These are phyloP conservation scores for Yamadazyma trypodendri DNA, from an alignment of 1,139 yeast genomes.

Conservation along the genomic window DNA sequence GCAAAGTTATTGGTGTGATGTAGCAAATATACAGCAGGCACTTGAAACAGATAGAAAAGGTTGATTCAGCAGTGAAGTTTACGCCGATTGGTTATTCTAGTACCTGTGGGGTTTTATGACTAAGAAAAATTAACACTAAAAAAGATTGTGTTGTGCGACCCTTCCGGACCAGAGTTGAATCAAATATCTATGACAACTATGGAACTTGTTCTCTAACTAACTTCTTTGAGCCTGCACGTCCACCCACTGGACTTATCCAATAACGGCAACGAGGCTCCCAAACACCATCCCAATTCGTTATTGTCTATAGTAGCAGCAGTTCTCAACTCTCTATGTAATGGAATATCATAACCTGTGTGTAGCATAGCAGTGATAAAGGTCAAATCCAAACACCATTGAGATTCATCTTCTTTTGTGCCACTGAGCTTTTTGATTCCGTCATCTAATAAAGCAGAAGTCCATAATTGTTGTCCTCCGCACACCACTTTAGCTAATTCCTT, in stretches of 20 bases:
- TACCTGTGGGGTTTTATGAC: too few species aligned
- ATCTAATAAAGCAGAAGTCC: constrained; percentile 62
- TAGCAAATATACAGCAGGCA: too few species aligned
- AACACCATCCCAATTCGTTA: constrained; percentile 96
- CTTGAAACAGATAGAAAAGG: too few species aligned
- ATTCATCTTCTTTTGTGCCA: constrained; percentile 47
- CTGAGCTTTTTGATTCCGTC: constrained; percentile 66
- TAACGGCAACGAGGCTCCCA: constrained; percentile 94
- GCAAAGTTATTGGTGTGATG: too few species aligned
- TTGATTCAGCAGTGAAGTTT: too few species aligned
- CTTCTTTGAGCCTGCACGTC: constrained; percentile 55
- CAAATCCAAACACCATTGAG: constrained; percentile 92
- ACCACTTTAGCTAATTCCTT: constrained; percentile 78
- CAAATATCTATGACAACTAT: too few species aligned
- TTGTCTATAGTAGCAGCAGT: constrained; percentile 87
- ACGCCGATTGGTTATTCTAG: too few species aligned
- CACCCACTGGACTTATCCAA: constrained; percentile 67
- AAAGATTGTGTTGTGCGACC: not conserved
- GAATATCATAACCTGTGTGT: constrained; percentile 95
- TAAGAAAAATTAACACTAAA: too few species aligned
- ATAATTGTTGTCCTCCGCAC: constrained; percentile 75
- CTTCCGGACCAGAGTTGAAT: too few species aligned
- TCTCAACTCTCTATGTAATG: constrained; percentile 80
- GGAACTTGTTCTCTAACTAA: too few species aligned
- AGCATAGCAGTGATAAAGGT: constrained; percentile 85